phyloP scores from a whole-genome alignment of 192 early-diverging fungal species.

The Entomortierella parvispora region DNA sequence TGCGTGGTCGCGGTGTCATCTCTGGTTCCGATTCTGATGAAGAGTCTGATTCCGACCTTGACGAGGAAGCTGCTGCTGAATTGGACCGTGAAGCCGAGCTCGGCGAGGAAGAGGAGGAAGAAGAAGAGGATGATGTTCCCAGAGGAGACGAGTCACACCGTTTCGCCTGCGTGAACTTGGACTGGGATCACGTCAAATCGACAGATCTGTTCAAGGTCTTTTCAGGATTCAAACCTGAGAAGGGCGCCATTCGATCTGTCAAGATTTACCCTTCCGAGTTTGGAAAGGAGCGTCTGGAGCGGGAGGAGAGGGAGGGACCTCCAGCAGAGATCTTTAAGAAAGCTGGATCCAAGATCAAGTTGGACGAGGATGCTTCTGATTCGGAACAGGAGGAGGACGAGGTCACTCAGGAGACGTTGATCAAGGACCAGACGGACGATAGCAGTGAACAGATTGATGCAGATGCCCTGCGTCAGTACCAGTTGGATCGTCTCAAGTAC shows the following conservation, averaged over 20 bases:
- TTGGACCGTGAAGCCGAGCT: slow-evolving; percentile 53
- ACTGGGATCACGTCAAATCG: slow-evolving; percentile 95
- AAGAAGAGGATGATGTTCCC: slow-evolving; percentile 61
- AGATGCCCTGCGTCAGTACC: slow-evolving; percentile 87
- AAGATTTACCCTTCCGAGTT: slow-evolving; percentile 91
- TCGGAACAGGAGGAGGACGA: slow-evolving; percentile 53
- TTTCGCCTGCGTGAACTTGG: slow-evolving; percentile 92
- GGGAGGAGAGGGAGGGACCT: slow-evolving; percentile 80
- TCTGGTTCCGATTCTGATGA: slow-evolving; percentile 63
- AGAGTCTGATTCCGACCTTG: slow-evolving; percentile 57
- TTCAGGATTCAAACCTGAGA: slow-evolving; percentile 81
- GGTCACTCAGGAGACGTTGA: slow-evolving; percentile 55
- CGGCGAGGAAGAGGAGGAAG: slow-evolving; percentile 51
- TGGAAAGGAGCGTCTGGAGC: slow-evolving; percentile 79
- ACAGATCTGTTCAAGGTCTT: slow-evolving; percentile 88
- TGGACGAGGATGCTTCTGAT: slow-evolving; percentile 16
- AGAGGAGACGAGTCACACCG: slow-evolving; percentile 73
- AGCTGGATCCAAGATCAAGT: slow-evolving; percentile 14
- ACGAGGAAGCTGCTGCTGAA: slow-evolving; percentile 56
- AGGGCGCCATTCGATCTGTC: slow-evolving; percentile 77
- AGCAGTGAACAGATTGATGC: slow-evolving; percentile 86
- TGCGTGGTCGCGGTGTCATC: slow-evolving; percentile 83
- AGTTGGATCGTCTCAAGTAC: slow-evolving; percentile 89
- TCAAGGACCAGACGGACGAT: slow-evolving; percentile 62
- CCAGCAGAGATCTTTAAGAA: slow-evolving; percentile 76